A percentile compares a stretch with the other conserved stretches of the same genome.
phyloP scores from a whole-genome alignment of 2,329 filamentous ascomycete genomes.

The Ophiobolus disseminans region DNA sequence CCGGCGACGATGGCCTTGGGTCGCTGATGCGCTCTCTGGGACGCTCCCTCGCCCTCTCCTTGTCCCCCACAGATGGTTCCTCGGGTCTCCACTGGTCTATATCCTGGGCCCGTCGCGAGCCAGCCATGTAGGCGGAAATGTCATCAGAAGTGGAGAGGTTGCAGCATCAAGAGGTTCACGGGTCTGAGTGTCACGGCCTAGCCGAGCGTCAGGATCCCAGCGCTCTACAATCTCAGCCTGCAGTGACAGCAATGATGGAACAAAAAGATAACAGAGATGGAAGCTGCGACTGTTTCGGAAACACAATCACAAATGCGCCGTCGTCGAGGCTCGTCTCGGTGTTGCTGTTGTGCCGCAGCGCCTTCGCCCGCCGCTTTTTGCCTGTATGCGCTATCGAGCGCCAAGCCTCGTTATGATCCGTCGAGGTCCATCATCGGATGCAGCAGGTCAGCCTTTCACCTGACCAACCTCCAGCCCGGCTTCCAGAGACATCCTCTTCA shows the following conservation, averaged over 20 bases:
- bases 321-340: slow-evolving; percentile 29
- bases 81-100: slow-evolving; percentile 55
- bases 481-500: slow-evolving; percentile 11
- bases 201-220: slow-evolving; percentile 41
- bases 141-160: slow-evolving; percentile 46
- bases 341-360: slow-evolving; percentile 36
- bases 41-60: slow-evolving; percentile 36
- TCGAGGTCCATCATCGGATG: slow-evolving; percentile 2
- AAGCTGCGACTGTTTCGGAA: slow-evolving; percentile 16
- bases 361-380: slow-evolving; percentile 34
- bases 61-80: slow-evolving; percentile 45
- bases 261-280: slow-evolving; percentile 13
- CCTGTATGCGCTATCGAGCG: slow-evolving; percentile 30
- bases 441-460: slow-evolving; percentile 8
- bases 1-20: slow-evolving; percentile 44
- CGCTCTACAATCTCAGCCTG: slow-evolving; percentile 24
- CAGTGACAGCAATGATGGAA: slow-evolving; percentile 15
- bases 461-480: slow-evolving; percentile 1
- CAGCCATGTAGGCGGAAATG: slow-evolving; percentile 53
- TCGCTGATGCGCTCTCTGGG: slow-evolving; percentile 35
- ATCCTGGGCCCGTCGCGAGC: slow-evolving; percentile 50
- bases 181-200: slow-evolving; percentile 47
- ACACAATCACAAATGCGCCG: slow-evolving; percentile 25
- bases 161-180: slow-evolving; percentile 46
- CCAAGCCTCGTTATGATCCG: slow-evolving; percentile 36